Evolutionary conservation across 202 grass and related monocot genomes (phyloP).

Genomic region (Dendrocalamus latiflorus): DNA sequence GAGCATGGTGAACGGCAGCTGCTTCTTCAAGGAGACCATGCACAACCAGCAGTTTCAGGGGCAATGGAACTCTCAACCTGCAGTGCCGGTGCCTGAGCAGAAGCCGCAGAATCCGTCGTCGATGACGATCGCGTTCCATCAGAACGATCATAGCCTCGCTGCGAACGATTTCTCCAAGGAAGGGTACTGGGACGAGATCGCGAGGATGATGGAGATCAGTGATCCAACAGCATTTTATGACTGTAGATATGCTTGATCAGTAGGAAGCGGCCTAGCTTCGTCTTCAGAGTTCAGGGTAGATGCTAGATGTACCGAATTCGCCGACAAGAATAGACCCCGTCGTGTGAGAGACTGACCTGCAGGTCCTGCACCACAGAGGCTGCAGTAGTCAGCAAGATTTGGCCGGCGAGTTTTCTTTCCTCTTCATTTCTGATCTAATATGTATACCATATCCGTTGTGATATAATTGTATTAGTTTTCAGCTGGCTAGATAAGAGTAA

Average conservation of each 20-base stretch:
- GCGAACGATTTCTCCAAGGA: constrained; percentile 44
- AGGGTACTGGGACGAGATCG: constrained; percentile 62
- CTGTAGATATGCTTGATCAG: constrained; percentile 39
- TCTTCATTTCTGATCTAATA: constrained; percentile 6
- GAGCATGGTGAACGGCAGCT: background rate
- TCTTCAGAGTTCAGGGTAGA: background rate
- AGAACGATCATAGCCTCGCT: constrained; percentile 21
- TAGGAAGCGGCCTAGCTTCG: background rate
- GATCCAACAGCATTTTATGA: constrained; percentile 39
- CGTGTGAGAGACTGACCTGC: background rate
- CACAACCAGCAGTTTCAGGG: constrained; percentile 26
- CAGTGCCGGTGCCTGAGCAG: constrained; percentile 10
- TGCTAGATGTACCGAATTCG: background rate
- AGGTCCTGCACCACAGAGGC: constrained; percentile 2
- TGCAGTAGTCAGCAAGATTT: background rate
- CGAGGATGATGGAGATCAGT: constrained; percentile 58
- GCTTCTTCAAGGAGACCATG: constrained; percentile 32
- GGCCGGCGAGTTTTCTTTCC: background rate
- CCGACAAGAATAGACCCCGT: background rate
- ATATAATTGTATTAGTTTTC: background rate
- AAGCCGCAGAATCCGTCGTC: constrained; percentile 11
- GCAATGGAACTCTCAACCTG: constrained; percentile 32
- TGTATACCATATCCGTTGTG: background rate
- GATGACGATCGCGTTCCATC: constrained; percentile 18
- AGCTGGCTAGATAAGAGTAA: background rate